Base-by-base conservation (phyloP, 371 early-diverging fungal species). In the Homolaphlyctis polyrhiza region DNA sequence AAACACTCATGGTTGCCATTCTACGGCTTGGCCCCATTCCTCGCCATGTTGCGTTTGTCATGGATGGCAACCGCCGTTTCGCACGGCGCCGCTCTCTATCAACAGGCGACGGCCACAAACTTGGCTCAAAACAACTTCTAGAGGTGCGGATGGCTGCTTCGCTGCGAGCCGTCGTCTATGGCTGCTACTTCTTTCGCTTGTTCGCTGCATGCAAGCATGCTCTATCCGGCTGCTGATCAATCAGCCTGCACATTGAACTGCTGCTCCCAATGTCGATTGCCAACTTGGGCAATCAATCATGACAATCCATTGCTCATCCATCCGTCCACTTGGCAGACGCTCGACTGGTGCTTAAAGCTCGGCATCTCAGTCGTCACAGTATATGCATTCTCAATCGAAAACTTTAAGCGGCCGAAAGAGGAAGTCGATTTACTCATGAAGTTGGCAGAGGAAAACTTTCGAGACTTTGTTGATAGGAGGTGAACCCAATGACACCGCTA, bases 11-110 rank as follows among this genome's bases (percentile, higher is more conserved):
- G 47, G n/a, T 47, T 18, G 3, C 47, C 47, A 18, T 47, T 18
- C n/a, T 18, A 18, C 47, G 47, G 3, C 47, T 47, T 18, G 97
- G 97, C 1, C 87, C 89, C 1, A 83, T 97, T 27, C 99, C 99
- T 1, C 73, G 82, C n/a, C 99, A 98, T 74, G 82, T 98, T 13
- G 99, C 91, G 0, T 95, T 99, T 71, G 93, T 99, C 59, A 91
- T 98, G 86, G 99, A 99, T 73, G 99, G 99, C 11, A 99, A 99
- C 81, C 81, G 99, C 62, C 87, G 99, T 36, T 99, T 83, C 73
- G 96, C 80, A 5, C 66, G 65, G 64, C 84, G 83, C 49, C 66
- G 69, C 6, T 81, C 88, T 27, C 65, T 84, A 62, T 66, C 76
- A 23, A 75, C 81, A 21, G 67, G 68, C 5, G 79, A 81, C 16